A percentile compares a stretch with the other conserved stretches of the same genome.
Evolutionary conservation across 306 rosid species (phyloP).

Genomic region (Lablab purpureus): DNA sequence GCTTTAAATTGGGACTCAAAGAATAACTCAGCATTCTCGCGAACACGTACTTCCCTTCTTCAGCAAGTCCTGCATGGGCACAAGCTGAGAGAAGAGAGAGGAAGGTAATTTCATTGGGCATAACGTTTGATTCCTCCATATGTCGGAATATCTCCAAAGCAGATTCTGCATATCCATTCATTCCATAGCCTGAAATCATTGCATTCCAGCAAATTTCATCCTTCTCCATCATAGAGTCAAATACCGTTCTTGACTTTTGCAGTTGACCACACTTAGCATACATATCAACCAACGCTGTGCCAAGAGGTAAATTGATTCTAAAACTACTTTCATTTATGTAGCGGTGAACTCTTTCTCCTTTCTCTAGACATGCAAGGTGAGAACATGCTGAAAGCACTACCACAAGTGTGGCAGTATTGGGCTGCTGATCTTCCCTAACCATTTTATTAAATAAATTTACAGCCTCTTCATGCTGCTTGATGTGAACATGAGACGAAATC

Average conservation of each 20-base stretch:
- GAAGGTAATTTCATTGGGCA: slow-evolving; percentile 26
- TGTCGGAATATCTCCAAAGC: slow-evolving; percentile 3
- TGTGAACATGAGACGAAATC: slow-evolving; percentile 1
- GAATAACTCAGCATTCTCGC: slow-evolving; percentile 3
- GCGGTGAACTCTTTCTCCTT: slow-evolving; percentile 12
- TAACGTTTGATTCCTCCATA: slow-evolving; percentile 26
- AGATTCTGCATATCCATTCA: slow-evolving; percentile 28
- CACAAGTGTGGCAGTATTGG: slow-evolving; percentile 8
- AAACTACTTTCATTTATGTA: slow-evolving; percentile 3
- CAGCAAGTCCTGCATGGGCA: slow-evolving; percentile 25
- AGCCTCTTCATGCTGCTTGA: not conserved
- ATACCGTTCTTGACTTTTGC: slow-evolving; percentile 9
- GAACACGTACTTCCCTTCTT: slow-evolving; percentile 7
- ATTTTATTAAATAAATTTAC: slow-evolving; percentile 4
- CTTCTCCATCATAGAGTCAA: slow-evolving; percentile 22
- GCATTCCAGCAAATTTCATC: slow-evolving; percentile 25
- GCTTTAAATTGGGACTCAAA: slow-evolving; percentile 11
- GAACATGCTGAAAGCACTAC: slow-evolving; percentile 26
- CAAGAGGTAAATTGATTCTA: slow-evolving; percentile 9
- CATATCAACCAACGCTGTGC: slow-evolving; percentile 8
- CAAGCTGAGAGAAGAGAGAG: slow-evolving; percentile 21
- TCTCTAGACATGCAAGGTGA: not conserved
- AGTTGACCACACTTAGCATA: slow-evolving; percentile 20
- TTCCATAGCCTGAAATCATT: slow-evolving; percentile 23
- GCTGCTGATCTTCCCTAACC: slow-evolving; percentile 5